phyloP scores from a whole-genome alignment of 345 rosid species.

The Corymbia maculata region DNA sequence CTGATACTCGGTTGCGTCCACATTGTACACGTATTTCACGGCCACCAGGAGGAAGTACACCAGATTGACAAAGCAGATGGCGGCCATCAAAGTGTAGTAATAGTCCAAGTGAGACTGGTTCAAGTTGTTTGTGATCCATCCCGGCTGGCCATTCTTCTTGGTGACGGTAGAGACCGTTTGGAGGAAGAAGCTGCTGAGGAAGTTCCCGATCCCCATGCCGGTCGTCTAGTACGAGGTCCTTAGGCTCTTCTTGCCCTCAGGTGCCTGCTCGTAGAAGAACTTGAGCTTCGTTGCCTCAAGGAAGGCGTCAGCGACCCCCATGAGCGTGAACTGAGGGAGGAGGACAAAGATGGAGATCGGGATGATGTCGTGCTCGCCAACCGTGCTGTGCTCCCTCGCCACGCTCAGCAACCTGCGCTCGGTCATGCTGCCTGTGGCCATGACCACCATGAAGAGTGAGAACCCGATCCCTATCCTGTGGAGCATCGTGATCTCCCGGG shows the following conservation, averaged over 20 bases:
- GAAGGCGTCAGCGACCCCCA: conserved; percentile 66
- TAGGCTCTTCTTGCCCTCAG: conserved; percentile 72
- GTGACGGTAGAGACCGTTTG: conserved; percentile 35
- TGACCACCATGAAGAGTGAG: conserved; percentile 29
- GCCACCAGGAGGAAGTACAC: conserved; percentile 46
- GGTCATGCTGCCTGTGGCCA: conserved; percentile 32
- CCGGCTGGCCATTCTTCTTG: conserved; percentile 25
- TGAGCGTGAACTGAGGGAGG: conserved; percentile 59
- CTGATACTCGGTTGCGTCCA: conserved; percentile 14
- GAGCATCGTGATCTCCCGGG: conserved; percentile 76
- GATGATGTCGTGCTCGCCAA: conserved; percentile 3
- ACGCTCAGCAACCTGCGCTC: conserved; percentile 51
- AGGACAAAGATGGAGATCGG: conserved; percentile 52
- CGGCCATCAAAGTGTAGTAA: conserved; percentile 46
- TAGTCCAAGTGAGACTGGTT: conserved; percentile 59
- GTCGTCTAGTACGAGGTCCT: conserved; percentile 64
- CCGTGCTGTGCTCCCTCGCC: conserved; percentile 20
- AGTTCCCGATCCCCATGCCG: conserved; percentile 56
- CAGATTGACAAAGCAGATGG: conserved; percentile 41
- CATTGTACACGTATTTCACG: conserved; percentile 41
- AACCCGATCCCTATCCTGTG: conserved; percentile 79
- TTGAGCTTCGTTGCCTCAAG: conserved; percentile 68
- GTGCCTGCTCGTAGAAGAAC: conserved; percentile 84
- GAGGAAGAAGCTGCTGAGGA: conserved; percentile 51
- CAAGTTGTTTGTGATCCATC: conserved; percentile 67